These are phyloP conservation scores for Claviceps citrina DNA, from an alignment of 2,329 filamentous ascomycete genomes.

Conservation along the genomic window DNA sequence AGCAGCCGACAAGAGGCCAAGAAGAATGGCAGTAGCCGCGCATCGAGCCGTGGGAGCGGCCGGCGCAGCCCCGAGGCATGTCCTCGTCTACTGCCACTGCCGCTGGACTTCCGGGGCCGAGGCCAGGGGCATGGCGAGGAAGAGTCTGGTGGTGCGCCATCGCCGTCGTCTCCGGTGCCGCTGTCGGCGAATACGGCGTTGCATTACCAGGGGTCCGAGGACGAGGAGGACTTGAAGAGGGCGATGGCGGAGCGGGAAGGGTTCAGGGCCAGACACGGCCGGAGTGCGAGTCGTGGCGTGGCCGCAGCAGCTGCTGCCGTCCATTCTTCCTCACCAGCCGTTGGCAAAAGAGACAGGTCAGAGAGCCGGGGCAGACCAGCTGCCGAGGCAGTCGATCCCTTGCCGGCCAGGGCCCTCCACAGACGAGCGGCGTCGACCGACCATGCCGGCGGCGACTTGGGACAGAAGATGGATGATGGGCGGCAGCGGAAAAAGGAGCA, in stretches of 20 bases:
- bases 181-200: slow-evolving; percentile 38
- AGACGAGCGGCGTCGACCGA: slow-evolving; percentile 27
- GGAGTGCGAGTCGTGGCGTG: slow-evolving; percentile 31
- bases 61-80: slow-evolving; percentile 31
- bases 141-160: slow-evolving; percentile 39
- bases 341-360: slow-evolving; percentile 21
- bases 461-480: slow-evolving; percentile 40
- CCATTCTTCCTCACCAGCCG: too few species aligned
- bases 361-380: slow-evolving; percentile 23
- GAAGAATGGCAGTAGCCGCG: slow-evolving; percentile 27
- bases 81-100: slow-evolving; percentile 22
- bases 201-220: slow-evolving; percentile 36
- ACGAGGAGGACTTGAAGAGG: slow-evolving; percentile 44
- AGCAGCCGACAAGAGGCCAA: too few species aligned
- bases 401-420: slow-evolving; percentile 16
- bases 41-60: slow-evolving; percentile 33
- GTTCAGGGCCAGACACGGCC: slow-evolving; percentile 39
- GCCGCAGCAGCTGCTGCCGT: slow-evolving; percentile 5
- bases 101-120: slow-evolving; percentile 43
- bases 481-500: slow-evolving; percentile 53
- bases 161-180: slow-evolving; percentile 68
- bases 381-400: slow-evolving; percentile 16
- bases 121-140: slow-evolving; percentile 40
- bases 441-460: slow-evolving; percentile 40
- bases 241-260: slow-evolving; percentile 38